Percentiles rank a stretch among this genome's conserved stretches.
phyloP scores from a whole-genome alignment of 805 yeast genomes.

The Diddensiella transvaalensis region DNA sequence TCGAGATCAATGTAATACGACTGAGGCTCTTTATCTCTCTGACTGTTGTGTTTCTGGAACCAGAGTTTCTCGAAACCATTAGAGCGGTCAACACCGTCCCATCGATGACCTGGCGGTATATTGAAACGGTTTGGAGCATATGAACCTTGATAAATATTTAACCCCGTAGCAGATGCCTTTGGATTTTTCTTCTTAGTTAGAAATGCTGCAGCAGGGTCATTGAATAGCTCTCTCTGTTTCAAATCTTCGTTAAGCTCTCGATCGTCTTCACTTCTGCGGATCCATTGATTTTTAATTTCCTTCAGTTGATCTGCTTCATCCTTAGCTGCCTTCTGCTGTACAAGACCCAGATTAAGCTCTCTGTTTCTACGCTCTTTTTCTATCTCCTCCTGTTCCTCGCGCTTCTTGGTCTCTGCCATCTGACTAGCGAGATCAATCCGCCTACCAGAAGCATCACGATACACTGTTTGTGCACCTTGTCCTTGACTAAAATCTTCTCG shows the following conservation, averaged over 20 bases:
- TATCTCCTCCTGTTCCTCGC: constrained; percentile 26
- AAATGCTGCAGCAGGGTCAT: constrained; percentile 63
- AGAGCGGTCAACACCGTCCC: constrained; percentile 92
- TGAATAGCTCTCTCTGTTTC: constrained; percentile 39
- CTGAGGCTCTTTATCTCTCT: constrained; percentile 19
- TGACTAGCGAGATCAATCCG: constrained; percentile 42
- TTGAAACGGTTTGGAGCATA: constrained; percentile 69
- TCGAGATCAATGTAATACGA: constrained; percentile 18
- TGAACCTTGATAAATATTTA: constrained; percentile 52
- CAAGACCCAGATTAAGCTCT: constrained; percentile 22
- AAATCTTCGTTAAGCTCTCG: constrained; percentile 36
- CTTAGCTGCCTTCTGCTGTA: constrained; percentile 26
- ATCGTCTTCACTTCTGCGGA: constrained; percentile 36
- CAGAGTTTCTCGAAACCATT: constrained; percentile 78
- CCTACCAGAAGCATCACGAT: constrained; percentile 62
- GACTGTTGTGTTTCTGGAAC: constrained; percentile 37
- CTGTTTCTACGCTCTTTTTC: constrained; percentile 15
- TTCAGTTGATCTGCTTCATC: constrained; percentile 33
- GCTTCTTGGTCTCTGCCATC: constrained; percentile 23
- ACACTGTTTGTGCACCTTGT: constrained; percentile 40
- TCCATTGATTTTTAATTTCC: constrained; percentile 25
- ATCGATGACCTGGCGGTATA: constrained; percentile 72
- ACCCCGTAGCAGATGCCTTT: constrained; percentile 38
- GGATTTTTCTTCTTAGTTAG: constrained; percentile 20
- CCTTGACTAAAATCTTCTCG: constrained; percentile 49